Percentiles rank a stretch among this genome's conserved stretches.
Conservation (phyloP, 305 asterid genomes). For the Fraxinus angustifolia region DNA sequence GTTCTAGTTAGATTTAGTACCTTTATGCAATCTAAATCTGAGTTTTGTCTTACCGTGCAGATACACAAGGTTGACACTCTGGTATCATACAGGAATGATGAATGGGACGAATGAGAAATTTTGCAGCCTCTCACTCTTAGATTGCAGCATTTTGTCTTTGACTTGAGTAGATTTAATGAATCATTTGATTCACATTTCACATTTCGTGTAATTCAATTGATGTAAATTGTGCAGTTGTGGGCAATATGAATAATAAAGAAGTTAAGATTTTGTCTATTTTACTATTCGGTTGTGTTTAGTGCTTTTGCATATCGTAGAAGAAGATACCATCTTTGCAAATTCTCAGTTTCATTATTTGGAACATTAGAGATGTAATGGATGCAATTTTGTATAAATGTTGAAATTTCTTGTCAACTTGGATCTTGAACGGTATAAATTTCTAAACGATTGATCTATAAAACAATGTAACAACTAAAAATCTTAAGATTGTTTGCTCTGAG, state of each 20-base stretch:
- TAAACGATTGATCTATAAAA: not conserved
- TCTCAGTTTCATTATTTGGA: not conserved
- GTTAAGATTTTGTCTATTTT: not conserved
- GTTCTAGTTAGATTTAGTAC: not conserved
- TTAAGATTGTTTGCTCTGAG: not conserved
- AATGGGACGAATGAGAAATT: constrained; percentile 64
- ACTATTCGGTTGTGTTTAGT: not conserved
- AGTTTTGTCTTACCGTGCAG: constrained; percentile 37
- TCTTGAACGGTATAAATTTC: not conserved
- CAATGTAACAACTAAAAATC: not conserved
- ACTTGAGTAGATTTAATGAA: not conserved
- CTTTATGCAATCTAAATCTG: not conserved
- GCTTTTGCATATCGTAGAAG: not conserved
- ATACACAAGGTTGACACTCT: constrained; percentile 90
- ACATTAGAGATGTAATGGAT: not conserved
- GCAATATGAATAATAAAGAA: not conserved
- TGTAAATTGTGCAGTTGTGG: not conserved
- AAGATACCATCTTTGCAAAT: not conserved
- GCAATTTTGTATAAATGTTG: not conserved
- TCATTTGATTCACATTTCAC: not conserved
- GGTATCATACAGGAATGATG: constrained; percentile 86
- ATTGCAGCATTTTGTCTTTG: constrained; percentile 3
- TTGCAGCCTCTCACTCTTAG: not conserved
- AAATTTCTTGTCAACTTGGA: not conserved
- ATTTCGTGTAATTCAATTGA: constrained; percentile 11